A percentile compares a stretch with the other conserved stretches of the same genome.
These are phyloP conservation scores for Carex sylvatica DNA, from an alignment of 202 grass and related monocot genomes.

Conservation along the genomic window DNA sequence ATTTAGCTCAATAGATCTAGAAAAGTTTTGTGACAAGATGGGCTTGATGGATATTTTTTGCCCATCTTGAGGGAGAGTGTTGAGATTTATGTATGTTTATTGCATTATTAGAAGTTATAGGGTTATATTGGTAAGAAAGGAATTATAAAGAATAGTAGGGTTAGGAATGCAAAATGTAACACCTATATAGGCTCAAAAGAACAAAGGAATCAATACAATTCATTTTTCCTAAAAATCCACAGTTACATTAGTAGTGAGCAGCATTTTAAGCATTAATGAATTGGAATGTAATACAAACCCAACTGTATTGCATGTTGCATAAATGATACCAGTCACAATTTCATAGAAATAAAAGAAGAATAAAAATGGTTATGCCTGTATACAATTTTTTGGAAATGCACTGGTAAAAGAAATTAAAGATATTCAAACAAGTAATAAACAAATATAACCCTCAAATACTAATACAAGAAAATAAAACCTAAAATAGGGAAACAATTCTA, in stretches of 20 bases:
- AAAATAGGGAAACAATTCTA: not conserved
- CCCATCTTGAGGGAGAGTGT: too few species aligned
- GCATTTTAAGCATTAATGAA: not conserved
- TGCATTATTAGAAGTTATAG: too few species aligned
- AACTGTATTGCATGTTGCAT: not conserved
- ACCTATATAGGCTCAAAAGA: too few species aligned
- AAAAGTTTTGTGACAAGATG: too few species aligned
- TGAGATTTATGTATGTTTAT: too few species aligned
- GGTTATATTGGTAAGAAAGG: too few species aligned
- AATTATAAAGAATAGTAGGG: too few species aligned
- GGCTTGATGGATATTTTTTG: too few species aligned
- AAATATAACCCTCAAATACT: not conserved
- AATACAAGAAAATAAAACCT: not conserved
- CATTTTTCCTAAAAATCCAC: too few species aligned
- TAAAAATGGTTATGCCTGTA: not conserved
- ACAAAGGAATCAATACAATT: too few species aligned
- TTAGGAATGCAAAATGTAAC: too few species aligned
- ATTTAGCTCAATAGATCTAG: too few species aligned
- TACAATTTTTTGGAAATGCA: not conserved
- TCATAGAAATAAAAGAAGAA: not conserved
- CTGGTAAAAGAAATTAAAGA: not conserved
- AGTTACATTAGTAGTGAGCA: not conserved
- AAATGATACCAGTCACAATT: not conserved
- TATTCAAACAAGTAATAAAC: not conserved
- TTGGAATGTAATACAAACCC: not conserved